Evolutionary conservation across 768 basidiomycete genomes (phyloP).

Genomic region (Daedaleopsis sinensis): DNA sequence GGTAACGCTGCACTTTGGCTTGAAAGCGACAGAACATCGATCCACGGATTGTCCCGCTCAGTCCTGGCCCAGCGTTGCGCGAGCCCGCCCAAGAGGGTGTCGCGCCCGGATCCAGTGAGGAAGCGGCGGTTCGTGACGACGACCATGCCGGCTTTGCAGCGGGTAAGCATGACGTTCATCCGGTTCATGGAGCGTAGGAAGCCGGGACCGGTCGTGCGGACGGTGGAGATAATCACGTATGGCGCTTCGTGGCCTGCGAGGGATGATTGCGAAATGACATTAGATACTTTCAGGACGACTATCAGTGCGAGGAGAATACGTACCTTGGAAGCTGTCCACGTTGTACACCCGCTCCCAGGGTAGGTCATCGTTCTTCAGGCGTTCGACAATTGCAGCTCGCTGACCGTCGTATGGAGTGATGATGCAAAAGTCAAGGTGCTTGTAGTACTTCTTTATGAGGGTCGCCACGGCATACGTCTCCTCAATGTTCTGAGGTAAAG

Average conservation of each 20-base stretch:
- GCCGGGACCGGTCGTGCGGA: conserved; percentile 46
- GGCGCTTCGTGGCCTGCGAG: conserved; percentile 53
- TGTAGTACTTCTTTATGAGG: conserved; percentile 47
- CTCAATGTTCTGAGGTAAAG: conserved; percentile 47
- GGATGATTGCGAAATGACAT: background rate
- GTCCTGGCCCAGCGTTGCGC: conserved; percentile 36
- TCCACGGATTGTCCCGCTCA: conserved; percentile 10
- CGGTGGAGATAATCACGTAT: conserved; percentile 52
- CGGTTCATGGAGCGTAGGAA: conserved; percentile 48
- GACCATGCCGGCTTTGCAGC: conserved; percentile 50
- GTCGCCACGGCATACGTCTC: conserved; percentile 46
- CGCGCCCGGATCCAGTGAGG: conserved; percentile 27
- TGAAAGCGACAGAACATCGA: conserved; percentile 1
- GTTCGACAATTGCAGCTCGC: conserved; percentile 42
- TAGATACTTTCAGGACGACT: no score
- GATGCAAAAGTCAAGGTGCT: conserved; percentile 42
- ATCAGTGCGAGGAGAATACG: no score
- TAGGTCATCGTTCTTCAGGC: conserved; percentile 37
- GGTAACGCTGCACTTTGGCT: conserved; percentile 7
- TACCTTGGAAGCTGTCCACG: conserved; percentile 61
- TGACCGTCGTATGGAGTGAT: conserved; percentile 62
- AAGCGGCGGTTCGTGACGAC: conserved; percentile 50
- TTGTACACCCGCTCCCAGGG: conserved; percentile 52
- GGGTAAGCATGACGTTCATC: conserved; percentile 53
- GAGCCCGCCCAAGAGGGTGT: conserved; percentile 48